These are phyloP conservation scores for Serendipita sp. DNA, from an alignment of 768 basidiomycete genomes.

Conservation along the genomic window DNA sequence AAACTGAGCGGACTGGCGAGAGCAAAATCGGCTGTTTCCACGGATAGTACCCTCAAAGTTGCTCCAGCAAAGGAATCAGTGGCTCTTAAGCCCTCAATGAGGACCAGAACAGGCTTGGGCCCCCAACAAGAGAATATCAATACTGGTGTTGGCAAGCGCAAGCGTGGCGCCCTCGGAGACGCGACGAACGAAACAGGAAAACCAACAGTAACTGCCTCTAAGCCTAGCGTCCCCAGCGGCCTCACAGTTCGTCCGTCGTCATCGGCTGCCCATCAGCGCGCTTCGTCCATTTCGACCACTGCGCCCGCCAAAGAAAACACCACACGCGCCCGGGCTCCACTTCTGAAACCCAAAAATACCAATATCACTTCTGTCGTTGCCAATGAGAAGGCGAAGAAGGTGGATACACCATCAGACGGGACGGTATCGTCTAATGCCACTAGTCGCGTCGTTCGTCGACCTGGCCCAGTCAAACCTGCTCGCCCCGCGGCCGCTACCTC, in stretches of 20 bases:
- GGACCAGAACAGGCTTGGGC: neutral
- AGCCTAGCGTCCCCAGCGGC: conserved; percentile 13
- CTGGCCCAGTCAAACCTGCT: neutral
- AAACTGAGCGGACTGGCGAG: neutral
- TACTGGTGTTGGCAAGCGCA: conserved; percentile 42
- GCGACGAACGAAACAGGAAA: conserved; percentile 30
- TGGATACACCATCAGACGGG: conserved; percentile 22
- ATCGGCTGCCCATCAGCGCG: conserved; percentile 25
- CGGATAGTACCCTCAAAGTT: neutral
- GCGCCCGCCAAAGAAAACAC: conserved; percentile 16
- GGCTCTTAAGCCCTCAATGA: neutral
- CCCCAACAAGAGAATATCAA: neutral
- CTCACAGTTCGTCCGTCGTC: conserved; percentile 39
- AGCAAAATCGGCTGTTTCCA: neutral
- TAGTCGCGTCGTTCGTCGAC: conserved; percentile 7
- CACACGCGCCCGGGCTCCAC: conserved; percentile 6
- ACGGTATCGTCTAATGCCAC: conserved; percentile 25
- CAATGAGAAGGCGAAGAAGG: conserved; percentile 20
- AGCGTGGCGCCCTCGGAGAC: conserved; percentile 61
- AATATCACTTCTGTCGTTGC: neutral
- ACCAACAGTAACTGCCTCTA: conserved; percentile 14
- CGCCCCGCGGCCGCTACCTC: neutral
- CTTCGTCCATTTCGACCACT: conserved; percentile 12
- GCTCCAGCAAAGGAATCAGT: neutral
- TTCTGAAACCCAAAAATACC: neutral